These are phyloP conservation scores for Termitomyces sp. DNA, from an alignment of 768 basidiomycete genomes.

Conservation along the genomic window DNA sequence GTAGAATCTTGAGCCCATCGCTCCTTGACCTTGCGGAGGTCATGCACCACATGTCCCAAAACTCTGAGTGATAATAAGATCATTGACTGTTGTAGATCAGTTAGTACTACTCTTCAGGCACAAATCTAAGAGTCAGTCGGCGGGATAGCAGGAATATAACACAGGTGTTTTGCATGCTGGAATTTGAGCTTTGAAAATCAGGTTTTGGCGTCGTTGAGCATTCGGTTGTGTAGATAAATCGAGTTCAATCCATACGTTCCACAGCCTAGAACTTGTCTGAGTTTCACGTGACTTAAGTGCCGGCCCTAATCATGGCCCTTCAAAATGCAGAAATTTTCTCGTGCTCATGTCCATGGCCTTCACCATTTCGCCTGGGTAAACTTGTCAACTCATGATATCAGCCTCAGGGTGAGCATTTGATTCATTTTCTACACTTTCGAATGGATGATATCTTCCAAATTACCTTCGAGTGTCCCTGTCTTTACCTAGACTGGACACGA, in stretches of 20 bases:
- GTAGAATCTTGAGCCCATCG: neutral
- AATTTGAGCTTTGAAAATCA: neutral
- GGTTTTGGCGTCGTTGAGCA: neutral
- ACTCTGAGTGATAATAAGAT: too few relatives aligned
- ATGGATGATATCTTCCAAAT: slow-evolving; percentile 49
- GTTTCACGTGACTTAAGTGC: neutral
- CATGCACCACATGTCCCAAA: neutral
- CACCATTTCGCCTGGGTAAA: neutral
- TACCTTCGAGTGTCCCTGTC: slow-evolving; percentile 42
- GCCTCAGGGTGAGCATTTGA: neutral
- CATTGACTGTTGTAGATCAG: neutral
- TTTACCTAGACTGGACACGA: slow-evolving; percentile 50
- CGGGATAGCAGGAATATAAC: neutral
- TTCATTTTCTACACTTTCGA: slow-evolving; percentile 22
- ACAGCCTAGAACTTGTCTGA: too few relatives aligned
- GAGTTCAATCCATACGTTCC: too few relatives aligned
- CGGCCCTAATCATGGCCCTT: slow-evolving; percentile 14
- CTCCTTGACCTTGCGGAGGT: neutral
- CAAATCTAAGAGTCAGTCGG: too few relatives aligned
- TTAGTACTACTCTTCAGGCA: too few relatives aligned
- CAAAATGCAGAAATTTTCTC: slow-evolving; percentile 13
- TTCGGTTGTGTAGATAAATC: neutral
- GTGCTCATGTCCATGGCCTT: neutral
- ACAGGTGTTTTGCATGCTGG: neutral
- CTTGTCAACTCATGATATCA: neutral